A percentile compares a stretch with the other conserved stretches of the same genome.
These are phyloP conservation scores for Saxophila tyrrhenica DNA, from an alignment of 495 filamentous ascomycete species.

Conservation along the genomic window DNA sequence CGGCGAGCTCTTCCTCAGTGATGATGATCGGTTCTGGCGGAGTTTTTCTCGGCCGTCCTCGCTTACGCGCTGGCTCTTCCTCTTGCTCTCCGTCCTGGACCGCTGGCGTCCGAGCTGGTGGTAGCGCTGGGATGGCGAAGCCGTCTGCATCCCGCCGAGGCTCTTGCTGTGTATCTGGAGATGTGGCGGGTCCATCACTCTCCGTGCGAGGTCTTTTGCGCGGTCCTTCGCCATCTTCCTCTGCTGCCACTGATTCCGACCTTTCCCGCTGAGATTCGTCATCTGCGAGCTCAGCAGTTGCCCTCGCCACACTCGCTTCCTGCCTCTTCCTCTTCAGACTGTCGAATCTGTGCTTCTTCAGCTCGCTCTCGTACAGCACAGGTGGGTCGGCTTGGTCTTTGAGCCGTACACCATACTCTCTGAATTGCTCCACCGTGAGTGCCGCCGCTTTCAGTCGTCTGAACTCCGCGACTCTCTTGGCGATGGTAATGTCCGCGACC, in stretches of 20 bases:
- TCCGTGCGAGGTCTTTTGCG: constrained; percentile 8
- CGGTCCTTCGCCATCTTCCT: background rate
- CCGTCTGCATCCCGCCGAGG: constrained; percentile 41
- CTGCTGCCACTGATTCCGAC: constrained; percentile 1
- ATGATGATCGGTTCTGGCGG: constrained; percentile 15
- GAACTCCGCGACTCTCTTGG: constrained; percentile 82
- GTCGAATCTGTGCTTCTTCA: constrained; percentile 32
- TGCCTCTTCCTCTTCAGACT: constrained; percentile 17
- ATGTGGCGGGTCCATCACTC: constrained; percentile 4
- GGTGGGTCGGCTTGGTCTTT: constrained; percentile 63
- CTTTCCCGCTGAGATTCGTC: constrained; percentile 1
- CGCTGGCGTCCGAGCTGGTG: background rate
- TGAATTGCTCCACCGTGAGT: constrained; percentile 79
- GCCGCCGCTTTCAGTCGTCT: constrained; percentile 64
- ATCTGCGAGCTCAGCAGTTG: constrained; percentile 6
- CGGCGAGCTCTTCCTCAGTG: constrained; percentile 25
- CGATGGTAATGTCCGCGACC: constrained; percentile 81
- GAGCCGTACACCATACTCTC: constrained; percentile 44
- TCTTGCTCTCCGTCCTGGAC: background rate
- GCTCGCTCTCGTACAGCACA: constrained; percentile 55
- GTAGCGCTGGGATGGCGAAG: constrained; percentile 41
- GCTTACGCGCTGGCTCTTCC: constrained; percentile 1
- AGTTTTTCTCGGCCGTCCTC: constrained; percentile 5
- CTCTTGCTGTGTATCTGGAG: constrained; percentile 10
- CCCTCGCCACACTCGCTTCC: background rate